Evolutionary conservation across 2,329 filamentous ascomycete species (phyloP).

Genomic region (Nothomitra cinnamomea): DNA sequence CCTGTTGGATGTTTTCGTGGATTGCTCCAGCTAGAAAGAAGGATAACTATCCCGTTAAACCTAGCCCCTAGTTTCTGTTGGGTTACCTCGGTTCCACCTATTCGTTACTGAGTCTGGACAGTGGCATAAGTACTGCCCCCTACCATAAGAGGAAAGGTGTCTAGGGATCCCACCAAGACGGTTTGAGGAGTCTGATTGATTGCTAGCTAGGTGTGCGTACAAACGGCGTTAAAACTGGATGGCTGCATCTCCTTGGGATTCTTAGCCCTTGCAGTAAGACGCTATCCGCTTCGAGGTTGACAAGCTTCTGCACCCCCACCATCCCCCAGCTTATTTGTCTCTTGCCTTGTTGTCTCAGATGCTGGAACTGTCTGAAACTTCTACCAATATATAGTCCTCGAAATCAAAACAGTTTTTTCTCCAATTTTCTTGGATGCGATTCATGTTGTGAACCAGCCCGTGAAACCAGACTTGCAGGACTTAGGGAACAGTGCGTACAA

Average conservation of each 20-base stretch:
- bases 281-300: not conserved
- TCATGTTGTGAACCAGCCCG: not conserved
- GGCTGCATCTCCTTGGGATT: not conserved
- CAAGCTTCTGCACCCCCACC: not conserved
- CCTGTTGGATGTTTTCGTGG: not conserved
- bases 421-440: too few species aligned
- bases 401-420: not conserved
- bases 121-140: too few species aligned
- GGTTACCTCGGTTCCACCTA: too few species aligned
- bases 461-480: not conserved
- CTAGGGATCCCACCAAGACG: not conserved
- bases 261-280: not conserved
- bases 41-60: not conserved
- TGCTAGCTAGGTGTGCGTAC: not conserved
- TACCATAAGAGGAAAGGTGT: too few species aligned
- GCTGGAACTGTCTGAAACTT: not conserved
- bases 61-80: too few species aligned
- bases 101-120: too few species aligned
- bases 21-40: not conserved
- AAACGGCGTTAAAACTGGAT: constrained; percentile 4
- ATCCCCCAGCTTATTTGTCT: not conserved
- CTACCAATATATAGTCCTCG: not conserved
- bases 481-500: not conserved
- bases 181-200: constrained; percentile 1
- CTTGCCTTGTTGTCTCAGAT: not conserved